Base-by-base conservation (phyloP, 1,284 basidiomycete genomes). In the Moniliophthora roreri region DNA sequence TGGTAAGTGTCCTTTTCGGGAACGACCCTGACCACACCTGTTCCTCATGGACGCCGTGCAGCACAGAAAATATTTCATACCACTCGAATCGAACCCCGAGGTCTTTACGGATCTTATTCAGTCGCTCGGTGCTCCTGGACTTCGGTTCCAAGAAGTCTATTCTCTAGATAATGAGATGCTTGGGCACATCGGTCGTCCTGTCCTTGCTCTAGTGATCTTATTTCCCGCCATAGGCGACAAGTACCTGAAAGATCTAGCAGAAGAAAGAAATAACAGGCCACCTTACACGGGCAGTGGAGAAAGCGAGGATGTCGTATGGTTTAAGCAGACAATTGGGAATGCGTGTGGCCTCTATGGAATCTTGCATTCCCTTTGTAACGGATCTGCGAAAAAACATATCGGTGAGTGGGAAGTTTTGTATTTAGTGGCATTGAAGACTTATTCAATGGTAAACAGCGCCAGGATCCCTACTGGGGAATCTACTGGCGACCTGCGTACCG, bases 151-250 rank as follows among this genome's bases (percentile, higher is more conserved):
- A 51, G 78, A 80, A 61, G 71, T 80, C 34, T 69, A 68, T 55
- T 76, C 74, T 15, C 59, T 78, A 36, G 73, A 77, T 46, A 64
- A 70, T n/a, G 75, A 76, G 46, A 61, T 78, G 18, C 66, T 80
- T 4, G 63, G 66, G 9, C 66, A 78, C 56, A 65, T 77, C 21
- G 69, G 73, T 1, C 63, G 69, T 13, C 76, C 76, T 0, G 72
- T 74, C 0, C 61, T 70, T 36, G 78, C 76, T 0, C 64, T 79
- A 1, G 68, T 79, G 4, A 64, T 79, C 16, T 69, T 75, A 13
- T 77, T 76, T 55, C 75, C 73, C n/a, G 62, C 62, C 1, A 61
- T 55, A 4, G 45, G 57, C 15, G 59, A 57, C n/a, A 32, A 18
- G 18, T 65, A 67, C 38, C 58, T 63, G 42, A 48, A 55, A 2